These are phyloP conservation scores for Yarrowia galli DNA, from an alignment of 1,139 yeast genomes.

Conservation along the genomic window DNA sequence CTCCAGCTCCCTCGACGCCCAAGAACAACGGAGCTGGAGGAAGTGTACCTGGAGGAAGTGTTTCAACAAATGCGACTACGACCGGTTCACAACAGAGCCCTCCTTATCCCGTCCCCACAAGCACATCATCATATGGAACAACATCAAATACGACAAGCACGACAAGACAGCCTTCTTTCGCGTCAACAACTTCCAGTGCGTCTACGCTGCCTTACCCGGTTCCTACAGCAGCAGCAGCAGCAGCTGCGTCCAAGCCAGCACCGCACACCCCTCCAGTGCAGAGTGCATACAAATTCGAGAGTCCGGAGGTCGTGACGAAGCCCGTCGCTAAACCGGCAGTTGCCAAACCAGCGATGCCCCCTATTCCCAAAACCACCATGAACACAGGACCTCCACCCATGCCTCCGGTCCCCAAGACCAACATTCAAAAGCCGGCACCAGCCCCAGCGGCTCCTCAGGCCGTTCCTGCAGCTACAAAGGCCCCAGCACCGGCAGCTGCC, in stretches of 20 bases:
- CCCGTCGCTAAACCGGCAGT: not conserved
- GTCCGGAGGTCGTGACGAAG: not conserved
- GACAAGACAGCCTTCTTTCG: not conserved
- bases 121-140: not conserved
- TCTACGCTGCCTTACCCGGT: constrained; percentile 11
- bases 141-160: not conserved
- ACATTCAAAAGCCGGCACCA: constrained; percentile 9
- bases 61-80: not conserved
- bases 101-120: constrained; percentile 3
- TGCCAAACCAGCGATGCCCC: constrained; percentile 10
- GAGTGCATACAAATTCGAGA: constrained; percentile 5
- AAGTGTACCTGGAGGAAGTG: not conserved
- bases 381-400: not conserved
- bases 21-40: not conserved
- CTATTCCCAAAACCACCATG: constrained; percentile 4
- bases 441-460: not conserved
- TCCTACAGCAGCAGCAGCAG: not conserved
- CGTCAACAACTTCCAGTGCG: not conserved
- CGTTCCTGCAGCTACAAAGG: not conserved
- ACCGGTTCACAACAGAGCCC: not conserved
- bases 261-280: constrained; percentile 12
- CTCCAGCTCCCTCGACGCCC: constrained; percentile 1
- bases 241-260: not conserved
- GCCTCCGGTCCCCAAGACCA: constrained; percentile 19
- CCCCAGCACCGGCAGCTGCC: not conserved